These are phyloP conservation scores for Pisolithus tinctorius DNA, from an alignment of 768 basidiomycete genomes.

Conservation along the genomic window DNA sequence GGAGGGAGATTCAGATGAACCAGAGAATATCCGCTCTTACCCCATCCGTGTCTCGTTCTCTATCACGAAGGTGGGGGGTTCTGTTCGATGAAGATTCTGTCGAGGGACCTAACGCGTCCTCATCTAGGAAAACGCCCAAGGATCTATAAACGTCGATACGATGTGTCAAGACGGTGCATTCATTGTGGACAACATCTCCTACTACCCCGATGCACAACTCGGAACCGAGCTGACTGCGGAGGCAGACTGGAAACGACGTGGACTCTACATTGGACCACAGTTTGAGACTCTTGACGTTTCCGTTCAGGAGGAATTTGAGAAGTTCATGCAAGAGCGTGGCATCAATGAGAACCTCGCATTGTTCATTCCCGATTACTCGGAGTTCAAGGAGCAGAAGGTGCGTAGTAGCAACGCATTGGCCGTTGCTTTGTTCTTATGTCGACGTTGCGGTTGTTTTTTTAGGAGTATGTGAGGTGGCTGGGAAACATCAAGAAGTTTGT, in stretches of 20 bases:
- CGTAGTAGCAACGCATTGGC: constrained; percentile 4
- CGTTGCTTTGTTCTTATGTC: not conserved
- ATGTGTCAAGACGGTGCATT: constrained; percentile 75
- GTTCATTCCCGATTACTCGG: constrained; percentile 86
- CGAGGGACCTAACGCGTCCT: not conserved
- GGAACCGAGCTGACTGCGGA: constrained; percentile 79
- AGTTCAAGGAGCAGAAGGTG: constrained; percentile 91
- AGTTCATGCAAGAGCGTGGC: constrained; percentile 84
- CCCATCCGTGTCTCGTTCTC: constrained; percentile 76
- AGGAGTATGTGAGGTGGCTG: constrained; percentile 95
- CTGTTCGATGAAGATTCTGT: not conserved
- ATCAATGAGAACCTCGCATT: constrained; percentile 74
- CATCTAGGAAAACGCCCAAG: constrained; percentile 42
- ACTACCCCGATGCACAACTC: constrained; percentile 64
- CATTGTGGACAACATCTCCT: constrained; percentile 85
- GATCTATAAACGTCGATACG: constrained; percentile 75
- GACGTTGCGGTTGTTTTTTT: constrained; percentile 6
- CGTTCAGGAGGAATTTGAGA: constrained; percentile 90
- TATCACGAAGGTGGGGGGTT: constrained; percentile 66
- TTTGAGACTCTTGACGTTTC: constrained; percentile 85
- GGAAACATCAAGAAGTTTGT: constrained; percentile 76
- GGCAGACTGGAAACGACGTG: constrained; percentile 90
- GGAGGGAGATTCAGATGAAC: constrained; percentile 27
- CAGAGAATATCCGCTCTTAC: constrained; percentile 35
- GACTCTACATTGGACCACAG: constrained; percentile 88